phyloP scores from a whole-genome alignment of 106 monocot genomes.

The Apostasia ramifera region DNA sequence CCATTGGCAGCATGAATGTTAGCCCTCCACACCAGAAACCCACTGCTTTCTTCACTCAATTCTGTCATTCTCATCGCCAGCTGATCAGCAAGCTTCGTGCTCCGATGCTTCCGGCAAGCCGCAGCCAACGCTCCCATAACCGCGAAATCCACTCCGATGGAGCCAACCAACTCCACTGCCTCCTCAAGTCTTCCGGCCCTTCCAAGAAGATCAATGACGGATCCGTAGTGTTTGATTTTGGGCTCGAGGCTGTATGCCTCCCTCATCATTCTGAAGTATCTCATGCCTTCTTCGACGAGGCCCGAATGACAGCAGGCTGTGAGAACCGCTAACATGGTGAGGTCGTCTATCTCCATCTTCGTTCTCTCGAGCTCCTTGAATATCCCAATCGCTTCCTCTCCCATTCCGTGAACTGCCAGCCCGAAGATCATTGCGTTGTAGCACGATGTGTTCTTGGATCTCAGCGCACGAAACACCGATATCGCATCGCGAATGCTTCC shows the following conservation, averaged over 20 bases:
- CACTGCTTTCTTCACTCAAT: neutral
- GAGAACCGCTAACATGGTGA: slow-evolving; percentile 50
- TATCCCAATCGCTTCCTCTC: slow-evolving; percentile 30
- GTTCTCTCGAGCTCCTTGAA: slow-evolving; percentile 36
- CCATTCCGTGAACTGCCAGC: slow-evolving; percentile 55
- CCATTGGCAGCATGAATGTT: neutral
- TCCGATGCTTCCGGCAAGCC: slow-evolving; percentile 28
- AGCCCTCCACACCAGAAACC: neutral
- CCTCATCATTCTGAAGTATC: slow-evolving; percentile 53
- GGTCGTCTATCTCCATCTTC: slow-evolving; percentile 39
- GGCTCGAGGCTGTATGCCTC: slow-evolving; percentile 30
- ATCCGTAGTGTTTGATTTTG: slow-evolving; percentile 49
- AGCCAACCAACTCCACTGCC: slow-evolving; percentile 35
- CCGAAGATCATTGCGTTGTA: slow-evolving; percentile 63
- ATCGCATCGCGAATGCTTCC: slow-evolving; percentile 38
- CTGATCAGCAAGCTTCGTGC: slow-evolving; percentile 38
- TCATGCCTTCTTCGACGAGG: slow-evolving; percentile 47
- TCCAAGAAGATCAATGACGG: slow-evolving; percentile 65
- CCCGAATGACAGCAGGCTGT: slow-evolving; percentile 63
- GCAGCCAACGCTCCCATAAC: slow-evolving; percentile 41
- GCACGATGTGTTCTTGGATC: slow-evolving; percentile 36
- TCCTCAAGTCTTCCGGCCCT: slow-evolving; percentile 52
- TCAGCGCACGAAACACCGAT: slow-evolving; percentile 31
- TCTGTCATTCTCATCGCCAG: slow-evolving; percentile 10
- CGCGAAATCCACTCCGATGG: slow-evolving; percentile 28